Evolutionary conservation across 768 basidiomycete genomes (phyloP).

Genomic region (Pleurotus platypus): DNA sequence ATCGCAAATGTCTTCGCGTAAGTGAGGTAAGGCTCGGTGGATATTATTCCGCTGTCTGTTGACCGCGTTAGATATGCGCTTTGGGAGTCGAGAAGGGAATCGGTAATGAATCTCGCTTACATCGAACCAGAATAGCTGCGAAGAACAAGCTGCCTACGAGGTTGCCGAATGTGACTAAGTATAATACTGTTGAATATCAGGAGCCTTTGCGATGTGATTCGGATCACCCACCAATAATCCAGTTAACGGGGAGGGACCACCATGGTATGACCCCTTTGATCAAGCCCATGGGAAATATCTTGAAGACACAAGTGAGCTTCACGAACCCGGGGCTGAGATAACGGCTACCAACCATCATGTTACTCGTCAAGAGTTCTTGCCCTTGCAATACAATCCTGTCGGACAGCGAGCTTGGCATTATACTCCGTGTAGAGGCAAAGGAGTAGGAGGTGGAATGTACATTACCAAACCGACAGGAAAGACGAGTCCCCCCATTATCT

Average conservation of each 20-base stretch:
- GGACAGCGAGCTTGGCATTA: not conserved
- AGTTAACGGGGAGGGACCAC: slow-evolving; percentile 69
- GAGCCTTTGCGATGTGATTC: slow-evolving; percentile 1
- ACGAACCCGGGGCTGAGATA: not conserved
- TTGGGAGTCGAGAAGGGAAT: too few species aligned
- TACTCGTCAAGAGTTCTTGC: slow-evolving; percentile 69
- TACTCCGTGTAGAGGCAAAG: not conserved
- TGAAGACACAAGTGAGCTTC: not conserved
- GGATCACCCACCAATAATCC: slow-evolving; percentile 51
- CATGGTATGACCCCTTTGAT: slow-evolving; percentile 59
- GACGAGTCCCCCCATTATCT: slow-evolving; percentile 61
- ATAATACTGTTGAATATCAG: not conserved
- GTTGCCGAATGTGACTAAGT: slow-evolving; percentile 64
- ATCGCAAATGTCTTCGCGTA: slow-evolving; percentile 54
- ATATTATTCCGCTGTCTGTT: slow-evolving; percentile 58
- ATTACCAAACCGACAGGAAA: slow-evolving; percentile 79
- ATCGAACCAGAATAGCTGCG: slow-evolving; percentile 59
- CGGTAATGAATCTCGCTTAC: slow-evolving; percentile 31
- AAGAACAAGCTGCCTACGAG: slow-evolving; percentile 69
- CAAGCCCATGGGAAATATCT: slow-evolving; percentile 71
- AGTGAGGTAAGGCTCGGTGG: slow-evolving; percentile 50
- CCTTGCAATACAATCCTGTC: slow-evolving; percentile 70
- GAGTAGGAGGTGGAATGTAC: slow-evolving; percentile 29
- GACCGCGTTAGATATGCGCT: too few species aligned
- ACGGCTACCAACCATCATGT: slow-evolving; percentile 57